Evolutionary conservation across 2,329 filamentous ascomycete species (phyloP), one percentile per base, ranked within the genome.

Genomic region (Exserohilum turcica): DNA sequence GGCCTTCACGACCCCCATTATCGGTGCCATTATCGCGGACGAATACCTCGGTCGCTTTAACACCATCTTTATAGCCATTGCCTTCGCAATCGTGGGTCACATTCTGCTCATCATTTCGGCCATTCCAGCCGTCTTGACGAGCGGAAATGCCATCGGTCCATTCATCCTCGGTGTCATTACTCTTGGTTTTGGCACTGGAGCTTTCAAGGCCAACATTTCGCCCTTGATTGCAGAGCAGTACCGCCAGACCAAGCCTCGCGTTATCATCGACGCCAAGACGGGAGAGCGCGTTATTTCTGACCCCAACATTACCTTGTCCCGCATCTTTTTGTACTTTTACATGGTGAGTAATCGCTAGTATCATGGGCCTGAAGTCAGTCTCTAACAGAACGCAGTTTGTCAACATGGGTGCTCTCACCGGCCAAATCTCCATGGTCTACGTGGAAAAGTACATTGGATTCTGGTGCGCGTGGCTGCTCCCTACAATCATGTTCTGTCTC

Each of bases 391-490:
- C 13, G 32, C 8, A 44, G 42, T 28, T 83, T 86, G 21, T 76
- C 87, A 38, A 66, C 79, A 39, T 84, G 81, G 38, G 85, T 86
- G 71, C 80, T 88, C 52, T 78, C 77, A 65, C 91, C 88, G 84
- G 86, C 86, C 29, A 89, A 68, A 80, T 91, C 42, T 77, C 79
- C 63, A 91, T 90, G 84, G 86, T 88, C 12, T 92, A 89, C 66
- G 84, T 87, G 2, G 89, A 91, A 73, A 87, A 88, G 69, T 90
- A 89, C 56, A 81, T 90, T 42, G 88, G 88, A 6, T 91, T 90
- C 78, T 92, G 86, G 86, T 80, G 89, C 19, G 81, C 88, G 0
- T 92, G 80, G 76, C 74, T 88, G 33, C 79, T 91, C 9, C 88
- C 88, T 8, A 90, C 87, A 1, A 71, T 79, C 49, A 75, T 90